Evolutionary conservation across 2,329 filamentous ascomycete species (phyloP), one percentile per base, ranked within the genome.

Genomic region (Diaporthe amygdali): DNA sequence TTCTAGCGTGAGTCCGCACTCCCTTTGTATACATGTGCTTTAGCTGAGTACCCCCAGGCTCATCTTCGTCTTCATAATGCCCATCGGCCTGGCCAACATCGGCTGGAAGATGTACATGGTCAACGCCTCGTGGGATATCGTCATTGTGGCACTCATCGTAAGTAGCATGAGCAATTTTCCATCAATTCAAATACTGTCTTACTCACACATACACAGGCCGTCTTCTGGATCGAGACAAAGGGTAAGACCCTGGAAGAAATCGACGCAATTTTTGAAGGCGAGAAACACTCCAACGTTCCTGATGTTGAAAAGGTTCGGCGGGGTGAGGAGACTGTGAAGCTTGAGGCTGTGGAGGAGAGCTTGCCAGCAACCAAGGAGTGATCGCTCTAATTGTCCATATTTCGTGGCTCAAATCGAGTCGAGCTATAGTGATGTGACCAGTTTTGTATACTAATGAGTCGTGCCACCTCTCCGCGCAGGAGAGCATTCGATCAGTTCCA

Each of bases 61-160:
- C 25, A 20, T 20, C 46, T 71, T 69, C 27, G 66, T 66, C 52
- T 69, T 51, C 71, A 79, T 82, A 37, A 82, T 84, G 76, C 83
- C 83, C 1, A 84, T 84, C 64, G 82, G 81, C 1, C 75, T 85
- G 0, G 75, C 76, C 2, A 82, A 79, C 44, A 84, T 85, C 22
- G 83, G 82, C 1, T 86, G 82, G 82, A 84, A 82, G 72, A 82
- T 82, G 78, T 87, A 84, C 71, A 84, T 87, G 74, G 79, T 87
- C 66, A 87, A 86, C 69, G 84, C 77, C 5, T 79, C 78, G 0
- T 84, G 81, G 79, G 82, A 86, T 70, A 78, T 86, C 17, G 66
- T 84, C 1, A 78, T 83, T 32, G 71, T 79, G 30, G 72, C 78
- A 6, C 77, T 84, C 41, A 84, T 85, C 37, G 78, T 83, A 44